phyloP scores from a whole-genome alignment of 1,139 yeast species.

The Lodderomyces parapsilosis region DNA sequence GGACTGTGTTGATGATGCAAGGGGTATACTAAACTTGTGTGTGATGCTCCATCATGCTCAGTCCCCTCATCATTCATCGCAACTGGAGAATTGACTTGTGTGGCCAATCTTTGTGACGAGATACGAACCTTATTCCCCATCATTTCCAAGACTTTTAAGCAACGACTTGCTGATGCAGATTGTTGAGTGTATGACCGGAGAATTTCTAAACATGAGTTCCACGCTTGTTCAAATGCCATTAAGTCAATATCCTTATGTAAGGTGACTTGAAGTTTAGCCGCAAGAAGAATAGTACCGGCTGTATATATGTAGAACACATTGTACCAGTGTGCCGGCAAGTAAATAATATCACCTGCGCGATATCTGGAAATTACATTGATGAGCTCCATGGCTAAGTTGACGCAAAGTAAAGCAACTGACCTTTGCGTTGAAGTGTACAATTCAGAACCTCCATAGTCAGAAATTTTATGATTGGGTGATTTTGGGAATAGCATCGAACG shows the following conservation, averaged over 20 bases:
- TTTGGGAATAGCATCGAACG: background rate
- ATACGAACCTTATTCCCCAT: background rate
- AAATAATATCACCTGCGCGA: background rate
- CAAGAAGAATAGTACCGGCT: background rate
- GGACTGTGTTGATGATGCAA: too few species aligned
- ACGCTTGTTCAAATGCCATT: background rate
- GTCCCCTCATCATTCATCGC: background rate
- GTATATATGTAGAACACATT: background rate
- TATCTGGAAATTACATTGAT: background rate
- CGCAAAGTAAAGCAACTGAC: background rate
- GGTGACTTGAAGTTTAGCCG: background rate
- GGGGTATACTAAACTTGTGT: too few species aligned
- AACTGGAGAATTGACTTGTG: background rate
- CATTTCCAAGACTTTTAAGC: background rate
- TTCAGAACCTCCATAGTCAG: too few species aligned
- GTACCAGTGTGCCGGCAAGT: slow-evolving; percentile 2
- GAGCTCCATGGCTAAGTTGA: background rate
- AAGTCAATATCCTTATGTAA: background rate
- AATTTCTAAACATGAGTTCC: background rate
- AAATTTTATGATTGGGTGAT: background rate
- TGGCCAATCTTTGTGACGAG: slow-evolving; percentile 1
- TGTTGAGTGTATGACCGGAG: slow-evolving; percentile 1
- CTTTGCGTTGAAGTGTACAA: slow-evolving; percentile 1
- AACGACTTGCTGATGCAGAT: slow-evolving; percentile 1
- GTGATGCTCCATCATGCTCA: too few species aligned